Conservation (phyloP, 108 stramenopile species). For the Nitzschia sp. region DNA sequence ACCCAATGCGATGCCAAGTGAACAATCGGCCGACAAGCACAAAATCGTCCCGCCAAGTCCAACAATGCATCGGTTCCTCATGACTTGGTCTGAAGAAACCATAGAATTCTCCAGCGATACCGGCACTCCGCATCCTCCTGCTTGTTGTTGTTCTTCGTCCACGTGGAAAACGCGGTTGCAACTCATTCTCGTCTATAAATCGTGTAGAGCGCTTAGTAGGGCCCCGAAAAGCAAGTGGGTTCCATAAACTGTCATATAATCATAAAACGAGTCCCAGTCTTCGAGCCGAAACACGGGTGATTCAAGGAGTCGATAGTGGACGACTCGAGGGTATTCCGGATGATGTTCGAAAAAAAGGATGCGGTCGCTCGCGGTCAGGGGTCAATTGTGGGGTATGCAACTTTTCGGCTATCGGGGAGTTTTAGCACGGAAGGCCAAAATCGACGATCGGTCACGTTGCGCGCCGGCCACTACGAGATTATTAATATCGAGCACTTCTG, state of each 20-base stretch:
- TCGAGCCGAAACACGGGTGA: no score
- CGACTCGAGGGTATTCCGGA: no score
- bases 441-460: no score
- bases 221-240: slow-evolving; percentile 22
- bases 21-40: slow-evolving; percentile 33
- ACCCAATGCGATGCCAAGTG: slow-evolving; percentile 17
- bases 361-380: no score
- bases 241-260: slow-evolving; percentile 28
- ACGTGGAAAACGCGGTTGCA: slow-evolving; percentile 79
- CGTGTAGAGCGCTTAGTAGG: slow-evolving; percentile 59
- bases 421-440: no score
- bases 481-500: no score
- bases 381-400: no score
- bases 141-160: slow-evolving; percentile 30
- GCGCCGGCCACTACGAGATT: no score
- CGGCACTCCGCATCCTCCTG: not conserved
- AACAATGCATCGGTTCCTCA: slow-evolving; percentile 65
- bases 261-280: slow-evolving; percentile 25
- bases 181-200: slow-evolving; percentile 81
- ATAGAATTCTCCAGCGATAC: slow-evolving; percentile 4
- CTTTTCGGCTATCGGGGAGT: no score
- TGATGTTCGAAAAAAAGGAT: no score
- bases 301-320: no score
- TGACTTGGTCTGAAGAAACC: slow-evolving; percentile 17
- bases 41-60: slow-evolving; percentile 58